phyloP scores from a whole-genome alignment of 208 protist genomes.

The Novymonas esmeraldas region DNA sequence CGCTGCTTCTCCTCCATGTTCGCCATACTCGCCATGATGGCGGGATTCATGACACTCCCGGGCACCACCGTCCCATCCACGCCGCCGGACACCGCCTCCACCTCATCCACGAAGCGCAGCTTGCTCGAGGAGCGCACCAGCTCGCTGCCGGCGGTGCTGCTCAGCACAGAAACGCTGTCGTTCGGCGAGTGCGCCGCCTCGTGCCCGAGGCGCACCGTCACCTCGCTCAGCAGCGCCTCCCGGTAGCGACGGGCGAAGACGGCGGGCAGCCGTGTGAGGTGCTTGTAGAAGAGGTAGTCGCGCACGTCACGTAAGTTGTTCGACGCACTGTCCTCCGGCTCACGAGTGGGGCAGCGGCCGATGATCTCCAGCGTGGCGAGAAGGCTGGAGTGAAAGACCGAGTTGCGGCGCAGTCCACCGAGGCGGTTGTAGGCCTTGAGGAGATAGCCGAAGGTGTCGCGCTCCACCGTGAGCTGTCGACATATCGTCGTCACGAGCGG shows the following conservation, averaged over 20 bases:
- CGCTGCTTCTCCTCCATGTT: constrained; percentile 46
- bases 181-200: constrained; percentile 45
- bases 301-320: constrained; percentile 63
- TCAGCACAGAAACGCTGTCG: constrained; percentile 62
- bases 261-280: constrained; percentile 44
- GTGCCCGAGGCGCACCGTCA: constrained; percentile 45
- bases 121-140: constrained; percentile 52
- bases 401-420: constrained; percentile 52
- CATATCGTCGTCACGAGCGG: constrained; percentile 43
- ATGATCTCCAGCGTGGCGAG: constrained; percentile 56
- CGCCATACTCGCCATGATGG: constrained; percentile 42
- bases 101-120: constrained; percentile 76
- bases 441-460: constrained; percentile 58
- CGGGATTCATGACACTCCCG: constrained; percentile 43
- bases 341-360: constrained; percentile 16
- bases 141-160: constrained; percentile 56
- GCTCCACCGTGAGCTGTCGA: constrained; percentile 66
- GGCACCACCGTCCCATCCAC: constrained; percentile 51
- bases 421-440: constrained; percentile 59
- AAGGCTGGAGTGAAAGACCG: constrained; percentile 72
- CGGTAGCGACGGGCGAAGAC: constrained; percentile 46
- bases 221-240: constrained; percentile 49
- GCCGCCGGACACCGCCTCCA: constrained; percentile 61
- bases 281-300: constrained; percentile 62
- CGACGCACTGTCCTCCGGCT: constrained; percentile 23